phyloP scores from a whole-genome alignment of 371 early-diverging fungal species.

The Mortierella sp. region DNA sequence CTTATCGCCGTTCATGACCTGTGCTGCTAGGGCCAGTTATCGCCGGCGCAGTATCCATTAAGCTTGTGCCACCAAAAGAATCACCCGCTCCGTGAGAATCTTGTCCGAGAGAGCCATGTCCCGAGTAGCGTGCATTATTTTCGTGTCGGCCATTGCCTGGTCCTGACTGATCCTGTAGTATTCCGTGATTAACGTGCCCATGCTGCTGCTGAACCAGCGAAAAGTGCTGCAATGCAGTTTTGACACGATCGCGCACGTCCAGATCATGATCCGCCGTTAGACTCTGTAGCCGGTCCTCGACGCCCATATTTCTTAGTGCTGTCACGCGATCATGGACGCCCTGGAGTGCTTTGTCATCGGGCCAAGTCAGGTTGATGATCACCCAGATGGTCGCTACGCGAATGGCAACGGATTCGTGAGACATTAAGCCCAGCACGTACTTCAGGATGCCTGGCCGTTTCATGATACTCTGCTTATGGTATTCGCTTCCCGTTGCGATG shows the following conservation, averaged over 20 bases:
- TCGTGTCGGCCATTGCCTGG: background rate
- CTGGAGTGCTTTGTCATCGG: slow-evolving; percentile 64
- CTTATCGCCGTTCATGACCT: background rate
- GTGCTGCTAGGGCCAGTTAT: background rate
- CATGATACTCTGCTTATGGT: slow-evolving; percentile 76
- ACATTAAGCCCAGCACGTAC: slow-evolving; percentile 68
- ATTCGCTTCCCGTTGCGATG: slow-evolving; percentile 76
- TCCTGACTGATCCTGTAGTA: slow-evolving; percentile 9
- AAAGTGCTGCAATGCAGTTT: slow-evolving; percentile 76
- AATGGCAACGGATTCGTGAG: slow-evolving; percentile 69
- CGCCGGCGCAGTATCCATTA: background rate
- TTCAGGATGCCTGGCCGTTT: slow-evolving; percentile 65
- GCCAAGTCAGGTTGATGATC: slow-evolving; percentile 87
- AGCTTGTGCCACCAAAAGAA: background rate
- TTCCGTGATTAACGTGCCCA: slow-evolving; percentile 2
- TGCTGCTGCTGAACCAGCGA: slow-evolving; percentile 33
- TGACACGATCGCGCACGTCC: slow-evolving; percentile 83
- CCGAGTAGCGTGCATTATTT: background rate
- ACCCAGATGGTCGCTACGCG: slow-evolving; percentile 85
- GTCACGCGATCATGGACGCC: slow-evolving; percentile 57
- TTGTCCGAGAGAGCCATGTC: background rate
- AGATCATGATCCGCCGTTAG: slow-evolving; percentile 66
- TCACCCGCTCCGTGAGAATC: background rate
- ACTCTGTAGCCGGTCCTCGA: slow-evolving; percentile 66
- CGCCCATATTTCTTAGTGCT: slow-evolving; percentile 63